Conservation (phyloP, 1,284 basidiomycete genomes). For the Gastroboletus turbinatus region DNA sequence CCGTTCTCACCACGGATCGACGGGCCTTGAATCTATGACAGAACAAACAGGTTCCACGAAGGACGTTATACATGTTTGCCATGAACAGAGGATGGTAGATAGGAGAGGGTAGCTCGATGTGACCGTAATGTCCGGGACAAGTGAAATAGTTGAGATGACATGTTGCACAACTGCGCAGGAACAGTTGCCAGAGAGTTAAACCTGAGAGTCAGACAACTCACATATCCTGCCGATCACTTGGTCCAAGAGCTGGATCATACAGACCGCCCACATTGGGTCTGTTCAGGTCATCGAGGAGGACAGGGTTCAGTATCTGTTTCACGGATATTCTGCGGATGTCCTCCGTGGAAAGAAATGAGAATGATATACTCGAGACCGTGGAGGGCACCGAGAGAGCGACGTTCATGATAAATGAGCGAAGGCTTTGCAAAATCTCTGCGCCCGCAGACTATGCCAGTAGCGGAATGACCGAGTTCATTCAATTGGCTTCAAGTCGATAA, state of each 20-base stretch:
- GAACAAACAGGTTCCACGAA: constrained; percentile 92
- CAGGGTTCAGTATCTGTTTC: constrained; percentile 93
- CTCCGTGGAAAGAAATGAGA: constrained; percentile 91
- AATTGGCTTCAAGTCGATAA: constrained; percentile 4
- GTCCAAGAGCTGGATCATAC: constrained; percentile 95
- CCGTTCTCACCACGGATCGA: constrained; percentile 65
- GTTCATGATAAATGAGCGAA: constrained; percentile 65
- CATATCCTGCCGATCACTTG: constrained; percentile 86
- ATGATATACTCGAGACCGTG: constrained; percentile 84
- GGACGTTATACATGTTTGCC: constrained; percentile 85
- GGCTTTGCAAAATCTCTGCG: neutral
- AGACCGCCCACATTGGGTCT: constrained; percentile 90
- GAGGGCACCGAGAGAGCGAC: constrained; percentile 88
- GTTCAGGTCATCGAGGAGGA: constrained; percentile 92
- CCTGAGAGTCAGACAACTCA: constrained; percentile 43
- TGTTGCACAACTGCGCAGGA: constrained; percentile 79
- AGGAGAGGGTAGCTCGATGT: constrained; percentile 94
- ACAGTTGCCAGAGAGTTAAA: constrained; percentile 4
- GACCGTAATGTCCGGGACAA: constrained; percentile 99
- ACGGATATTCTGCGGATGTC: constrained; percentile 94
- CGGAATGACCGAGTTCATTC: constrained; percentile 1
- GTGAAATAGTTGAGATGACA: constrained; percentile 90
- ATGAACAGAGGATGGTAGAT: constrained; percentile 98
- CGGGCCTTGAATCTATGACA: constrained; percentile 92
- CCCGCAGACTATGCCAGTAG: neutral